Conservation (phyloP, 495 filamentous ascomycete species). For the Aspergillus haitiensis region DNA sequence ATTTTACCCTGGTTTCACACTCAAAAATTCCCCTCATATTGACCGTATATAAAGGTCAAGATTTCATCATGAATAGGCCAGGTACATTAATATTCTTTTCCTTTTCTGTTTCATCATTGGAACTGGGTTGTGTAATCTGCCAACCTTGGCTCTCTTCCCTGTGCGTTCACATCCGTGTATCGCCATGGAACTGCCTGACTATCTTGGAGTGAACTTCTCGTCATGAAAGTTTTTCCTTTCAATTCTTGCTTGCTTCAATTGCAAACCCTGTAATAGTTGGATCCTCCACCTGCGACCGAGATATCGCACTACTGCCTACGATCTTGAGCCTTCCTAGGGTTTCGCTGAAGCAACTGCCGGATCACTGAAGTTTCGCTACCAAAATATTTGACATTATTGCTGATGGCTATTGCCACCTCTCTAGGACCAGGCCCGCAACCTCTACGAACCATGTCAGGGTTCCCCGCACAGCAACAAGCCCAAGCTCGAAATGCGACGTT, state of each 20-base stretch:
- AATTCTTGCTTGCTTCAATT: constrained; percentile 26
- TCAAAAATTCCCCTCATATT: neutral
- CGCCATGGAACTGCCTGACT: neutral
- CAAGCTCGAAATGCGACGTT: constrained; percentile 58
- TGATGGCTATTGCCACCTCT: constrained; percentile 29
- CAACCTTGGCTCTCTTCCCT: constrained; percentile 7
- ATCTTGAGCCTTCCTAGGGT: constrained; percentile 22
- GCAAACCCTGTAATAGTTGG: constrained; percentile 24
- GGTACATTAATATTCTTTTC: constrained; percentile 39
- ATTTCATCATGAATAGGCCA: constrained; percentile 43
- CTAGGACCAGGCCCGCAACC: constrained; percentile 67
- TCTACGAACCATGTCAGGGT: constrained; percentile 69
- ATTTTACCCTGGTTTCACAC: constrained; percentile 17
- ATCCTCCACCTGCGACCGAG: constrained; percentile 33
- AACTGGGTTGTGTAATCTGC: constrained; percentile 13
- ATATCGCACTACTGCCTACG: constrained; percentile 24
- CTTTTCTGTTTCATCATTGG: constrained; percentile 21
- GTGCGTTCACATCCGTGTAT: constrained; percentile 9
- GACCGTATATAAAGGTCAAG: constrained; percentile 3
- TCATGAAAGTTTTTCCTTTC: neutral
- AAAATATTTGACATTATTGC: constrained; percentile 25
- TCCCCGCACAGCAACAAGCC: constrained; percentile 65
- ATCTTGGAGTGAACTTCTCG: constrained; percentile 1
- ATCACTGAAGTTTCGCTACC: neutral
- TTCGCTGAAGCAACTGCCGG: constrained; percentile 21